Percentiles rank a stretch among this genome's conserved stretches.
Conservation (phyloP, 129 eudicot species). For the Centrapalus pauciflorus region DNA sequence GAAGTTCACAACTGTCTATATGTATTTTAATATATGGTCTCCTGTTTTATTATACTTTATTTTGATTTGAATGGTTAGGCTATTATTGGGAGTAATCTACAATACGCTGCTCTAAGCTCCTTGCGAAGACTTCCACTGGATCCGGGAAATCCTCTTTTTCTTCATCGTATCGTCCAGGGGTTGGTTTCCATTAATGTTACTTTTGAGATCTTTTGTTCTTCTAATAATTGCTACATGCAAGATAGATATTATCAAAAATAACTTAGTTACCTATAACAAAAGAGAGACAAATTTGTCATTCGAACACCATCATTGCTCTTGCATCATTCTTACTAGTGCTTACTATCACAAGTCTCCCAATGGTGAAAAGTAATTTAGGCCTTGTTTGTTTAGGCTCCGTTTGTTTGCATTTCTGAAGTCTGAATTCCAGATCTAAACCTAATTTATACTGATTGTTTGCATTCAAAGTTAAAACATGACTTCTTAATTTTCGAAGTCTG, state of each 20-base stretch:
- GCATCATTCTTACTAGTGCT: too few species aligned
- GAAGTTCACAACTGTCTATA: neutral
- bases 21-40: neutral
- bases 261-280: neutral
- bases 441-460: too few species aligned
- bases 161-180: conserved; percentile 81
- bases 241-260: neutral
- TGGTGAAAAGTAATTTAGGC: too few species aligned
- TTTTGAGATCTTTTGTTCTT: neutral
- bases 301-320: too few species aligned
- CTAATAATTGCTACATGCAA: neutral
- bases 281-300: too few species aligned
- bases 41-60: neutral
- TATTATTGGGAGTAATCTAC: conserved; percentile 83
- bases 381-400: too few species aligned
- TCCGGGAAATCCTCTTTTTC: conserved; percentile 73
- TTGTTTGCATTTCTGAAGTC: too few species aligned
- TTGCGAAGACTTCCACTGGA: conserved; percentile 78
- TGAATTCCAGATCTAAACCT: too few species aligned
- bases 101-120: conserved; percentile 80
- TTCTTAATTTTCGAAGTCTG: too few species aligned
- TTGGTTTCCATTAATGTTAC: conserved; percentile 26
- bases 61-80: conserved; percentile 33
- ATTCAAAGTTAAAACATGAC: too few species aligned
- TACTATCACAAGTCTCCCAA: too few species aligned